Base-by-base conservation (phyloP, 768 basidiomycete species). In the Mrakia frigida region DNA sequence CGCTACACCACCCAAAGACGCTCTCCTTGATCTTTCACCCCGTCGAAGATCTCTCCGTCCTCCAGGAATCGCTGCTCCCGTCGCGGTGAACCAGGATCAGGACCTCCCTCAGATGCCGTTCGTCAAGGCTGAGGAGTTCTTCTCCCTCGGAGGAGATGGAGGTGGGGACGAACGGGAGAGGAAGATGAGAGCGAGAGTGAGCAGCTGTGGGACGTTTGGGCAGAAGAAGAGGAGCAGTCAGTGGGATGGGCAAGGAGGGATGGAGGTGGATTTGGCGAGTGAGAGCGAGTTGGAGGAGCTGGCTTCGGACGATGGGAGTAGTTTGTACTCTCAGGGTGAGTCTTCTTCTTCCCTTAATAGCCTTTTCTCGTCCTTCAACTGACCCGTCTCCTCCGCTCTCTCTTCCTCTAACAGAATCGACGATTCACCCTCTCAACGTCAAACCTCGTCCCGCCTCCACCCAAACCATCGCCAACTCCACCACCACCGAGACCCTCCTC, bases 121-220 rank as follows among this genome's bases (percentile, higher is more conserved):
- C 37, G 65, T 5, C 0, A 68, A 68, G 65, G 65, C 35, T 7
- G 65, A 35, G 35, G 21, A 39, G 35, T 11, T 21, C 35, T 68
- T 68, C 37, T 25, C 39, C 18, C 11, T 68, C 23, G 25, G 23
- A 39, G 39, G 65, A 35, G 18, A 5, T 16, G 35, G 33, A 41
- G 11, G 6, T 0, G 35, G 11, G 25, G 6, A 21, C 10, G 65
- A 39, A 23, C 33, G 18, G 21, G 21, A 37, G 39, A 65, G 63
- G 63, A 65, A 35, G 63, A n/a, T 37, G 28, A 35, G 65, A 21
- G 65, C 25, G 37, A 37, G 65, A 10, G 39, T 37, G 65, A 21
- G 35, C 16, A 39, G 65, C 21, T 39, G 35, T 37, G 65, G 65
- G 65, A 68, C 65, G 37, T 68, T 68, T n/a, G 65, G 65, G 13